Evolutionary conservation across 2,329 filamentous ascomycete species (phyloP), one percentile per base, ranked within the genome.

Genomic region (Hysterium pulicare): DNA sequence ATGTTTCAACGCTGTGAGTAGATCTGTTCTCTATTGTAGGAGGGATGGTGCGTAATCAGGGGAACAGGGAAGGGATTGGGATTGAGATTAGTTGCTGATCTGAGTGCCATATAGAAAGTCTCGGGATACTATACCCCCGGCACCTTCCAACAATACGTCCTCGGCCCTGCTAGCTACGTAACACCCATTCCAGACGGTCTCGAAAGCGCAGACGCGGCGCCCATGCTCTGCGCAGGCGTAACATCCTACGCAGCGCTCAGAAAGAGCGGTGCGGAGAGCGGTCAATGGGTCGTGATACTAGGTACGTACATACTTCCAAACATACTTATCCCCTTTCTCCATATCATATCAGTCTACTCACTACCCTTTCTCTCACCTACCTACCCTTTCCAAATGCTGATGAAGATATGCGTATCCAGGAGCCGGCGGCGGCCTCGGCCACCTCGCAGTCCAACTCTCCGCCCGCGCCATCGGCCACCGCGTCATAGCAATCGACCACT

Each of bases 71-170:
- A 38, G 20, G 35, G 35, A 38, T 17, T 17, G 35, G 23, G 17
- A 23, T 20, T 8, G 9, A 11, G 16, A 17, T 22, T 26, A 23
- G 9, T 32, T 21, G 16, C n/a, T n/a, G n/a, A n/a, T n/a, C n/a
- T n/a, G n/a, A n/a, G n/a, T n/a, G n/a, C n/a, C n/a, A n/a, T 3
- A 22, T 31, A 67, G 60, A 67, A 68, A 65, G 54, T 86, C 37
- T 82, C 77, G 0, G 83, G 83, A 4, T 86, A 85, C 66, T 84
- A 80, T 59, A 80, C 76, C 0, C 83, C 83, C 0, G 83, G 83
- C 28, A 87, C 83, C n/a, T 87, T 86, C 59, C 83, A 86, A 59
- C 81, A 86, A 66, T 87, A 86, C 55, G 76, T 77, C 15, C 58
- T 84, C 13, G 77, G 75, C 0, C 79, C 81, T 8, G 82, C 82